Conservation (phyloP, 805 yeast genomes). For the Ogataea ramenticola region DNA sequence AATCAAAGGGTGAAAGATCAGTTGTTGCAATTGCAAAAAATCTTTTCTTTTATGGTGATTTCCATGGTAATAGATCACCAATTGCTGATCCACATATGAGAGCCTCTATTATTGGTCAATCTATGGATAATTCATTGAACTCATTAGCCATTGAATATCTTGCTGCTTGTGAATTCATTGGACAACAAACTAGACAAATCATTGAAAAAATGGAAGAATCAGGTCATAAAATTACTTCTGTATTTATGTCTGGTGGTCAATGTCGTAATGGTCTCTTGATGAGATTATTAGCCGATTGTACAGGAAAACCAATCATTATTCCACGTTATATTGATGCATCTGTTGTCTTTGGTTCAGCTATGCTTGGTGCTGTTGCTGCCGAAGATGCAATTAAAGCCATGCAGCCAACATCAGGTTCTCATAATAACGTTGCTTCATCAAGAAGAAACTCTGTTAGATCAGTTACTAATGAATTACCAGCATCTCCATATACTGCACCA, state of each 20-base stretch:
- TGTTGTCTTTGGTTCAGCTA: slow-evolving; percentile 92
- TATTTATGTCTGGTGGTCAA: slow-evolving; percentile 95
- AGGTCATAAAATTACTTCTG: slow-evolving; percentile 70
- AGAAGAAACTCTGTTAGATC: slow-evolving; percentile 14
- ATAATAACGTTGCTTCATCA: slow-evolving; percentile 7
- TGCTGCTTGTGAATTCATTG: slow-evolving; percentile 95
- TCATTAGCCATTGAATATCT: slow-evolving; percentile 80
- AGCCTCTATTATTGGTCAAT: slow-evolving; percentile 85
- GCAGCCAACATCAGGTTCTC: slow-evolving; percentile 13
- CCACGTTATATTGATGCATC: slow-evolving; percentile 96
- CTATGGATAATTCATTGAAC: slow-evolving; percentile 83
- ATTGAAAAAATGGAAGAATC: slow-evolving; percentile 73
- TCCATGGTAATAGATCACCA: slow-evolving; percentile 96
- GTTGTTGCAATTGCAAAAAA: slow-evolving; percentile 78
- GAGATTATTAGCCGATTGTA: slow-evolving; percentile 86
- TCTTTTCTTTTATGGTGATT: slow-evolving; percentile 90
- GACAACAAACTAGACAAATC: slow-evolving; percentile 95
- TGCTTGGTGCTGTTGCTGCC: slow-evolving; percentile 92
- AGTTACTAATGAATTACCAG: slow-evolving; percentile 21
- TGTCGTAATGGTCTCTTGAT: slow-evolving; percentile 87
- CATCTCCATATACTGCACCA: slow-evolving; percentile 76
- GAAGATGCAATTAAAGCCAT: slow-evolving; percentile 43
- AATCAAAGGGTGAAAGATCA: slow-evolving; percentile 52
- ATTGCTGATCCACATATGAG: slow-evolving; percentile 92
- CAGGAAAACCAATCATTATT: slow-evolving; percentile 84